Conservation (phyloP, 2,329 filamentous ascomycete species). For the Tolypocladium ovalisporum region DNA sequence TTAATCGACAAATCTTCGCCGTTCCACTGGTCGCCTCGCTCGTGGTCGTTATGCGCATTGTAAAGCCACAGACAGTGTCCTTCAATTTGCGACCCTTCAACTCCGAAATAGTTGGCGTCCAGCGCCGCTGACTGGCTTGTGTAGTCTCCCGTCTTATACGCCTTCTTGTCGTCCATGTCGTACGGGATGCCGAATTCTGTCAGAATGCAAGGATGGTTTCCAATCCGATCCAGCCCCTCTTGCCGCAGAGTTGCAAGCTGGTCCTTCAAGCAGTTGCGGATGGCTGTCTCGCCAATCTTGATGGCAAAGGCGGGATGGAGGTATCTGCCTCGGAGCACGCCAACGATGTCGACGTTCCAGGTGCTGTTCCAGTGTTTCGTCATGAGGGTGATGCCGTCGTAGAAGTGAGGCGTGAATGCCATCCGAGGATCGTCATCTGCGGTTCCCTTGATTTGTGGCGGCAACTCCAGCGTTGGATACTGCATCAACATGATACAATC, state of each 20-base stretch:
- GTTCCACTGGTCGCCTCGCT: conserved; percentile 92
- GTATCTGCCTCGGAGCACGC: conserved; percentile 81
- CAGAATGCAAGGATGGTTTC: conserved; percentile 78
- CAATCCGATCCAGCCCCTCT: conserved; percentile 82
- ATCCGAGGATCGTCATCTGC: conserved; percentile 80
- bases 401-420: conserved; percentile 91
- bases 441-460: conserved; percentile 78
- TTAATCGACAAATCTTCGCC: conserved; percentile 91
- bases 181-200: conserved; percentile 97
- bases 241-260: conserved; percentile 74
- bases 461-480: conserved; percentile 83
- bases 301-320: conserved; percentile 82
- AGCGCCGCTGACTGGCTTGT: conserved; percentile 84
- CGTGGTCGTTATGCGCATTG: conserved; percentile 69
- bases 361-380: conserved; percentile 98
- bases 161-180: conserved; percentile 95
- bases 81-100: conserved; percentile 74
- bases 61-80: conserved; percentile 91
- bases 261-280: conserved; percentile 84
- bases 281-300: conserved; percentile 85
- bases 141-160: conserved; percentile 93
- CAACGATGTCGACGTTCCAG: conserved; percentile 95
- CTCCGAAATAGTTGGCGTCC: conserved; percentile 90
- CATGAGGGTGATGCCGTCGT: conserved; percentile 92
- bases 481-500: conserved; percentile 84